A percentile compares a stretch with the other conserved stretches of the same genome.
Evolutionary conservation across 2,329 filamentous ascomycete species (phyloP).

Genomic region (Tolypocladium tundrense): DNA sequence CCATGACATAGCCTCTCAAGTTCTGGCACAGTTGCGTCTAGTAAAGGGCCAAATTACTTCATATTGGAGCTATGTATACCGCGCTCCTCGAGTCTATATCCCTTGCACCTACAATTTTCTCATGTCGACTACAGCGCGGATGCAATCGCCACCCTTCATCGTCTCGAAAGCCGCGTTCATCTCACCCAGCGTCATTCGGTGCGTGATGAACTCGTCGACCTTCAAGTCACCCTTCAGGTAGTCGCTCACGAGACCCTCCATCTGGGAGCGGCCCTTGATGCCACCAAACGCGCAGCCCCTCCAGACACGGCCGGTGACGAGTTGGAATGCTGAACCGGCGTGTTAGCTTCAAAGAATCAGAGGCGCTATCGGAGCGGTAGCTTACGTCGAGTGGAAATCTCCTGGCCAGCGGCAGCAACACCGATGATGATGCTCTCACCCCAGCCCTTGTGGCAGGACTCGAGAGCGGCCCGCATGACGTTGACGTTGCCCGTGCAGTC

Average conservation of each 20-base stretch:
- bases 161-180: slow-evolving; percentile 87
- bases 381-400: slow-evolving; percentile 88
- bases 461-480: slow-evolving; percentile 90
- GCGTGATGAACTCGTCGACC: slow-evolving; percentile 99
- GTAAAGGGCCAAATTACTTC: background rate
- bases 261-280: slow-evolving; percentile 92
- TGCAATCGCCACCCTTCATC: slow-evolving; percentile 96
- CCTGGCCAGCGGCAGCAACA: slow-evolving; percentile 90
- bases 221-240: slow-evolving; percentile 86
- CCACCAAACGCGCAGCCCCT: slow-evolving; percentile 96
- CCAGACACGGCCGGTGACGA: slow-evolving; percentile 96
- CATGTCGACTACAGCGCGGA: slow-evolving; percentile 81
- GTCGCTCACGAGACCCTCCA: slow-evolving; percentile 77
- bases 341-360: slow-evolving; percentile 10
- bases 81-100: background rate
- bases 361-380: slow-evolving; percentile 12
- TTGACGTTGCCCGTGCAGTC: slow-evolving; percentile 97
- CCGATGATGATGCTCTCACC: slow-evolving; percentile 96
- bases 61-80: background rate
- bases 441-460: slow-evolving; percentile 99
- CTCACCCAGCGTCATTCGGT: slow-evolving; percentile 69
- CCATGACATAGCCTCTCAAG: background rate
- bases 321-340: slow-evolving; percentile 70
- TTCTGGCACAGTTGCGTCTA: background rate
- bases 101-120: slow-evolving; percentile 19